Evolutionary conservation across 1,284 basidiomycete species (phyloP).

Genomic region (Rhodotorula sp.): DNA sequence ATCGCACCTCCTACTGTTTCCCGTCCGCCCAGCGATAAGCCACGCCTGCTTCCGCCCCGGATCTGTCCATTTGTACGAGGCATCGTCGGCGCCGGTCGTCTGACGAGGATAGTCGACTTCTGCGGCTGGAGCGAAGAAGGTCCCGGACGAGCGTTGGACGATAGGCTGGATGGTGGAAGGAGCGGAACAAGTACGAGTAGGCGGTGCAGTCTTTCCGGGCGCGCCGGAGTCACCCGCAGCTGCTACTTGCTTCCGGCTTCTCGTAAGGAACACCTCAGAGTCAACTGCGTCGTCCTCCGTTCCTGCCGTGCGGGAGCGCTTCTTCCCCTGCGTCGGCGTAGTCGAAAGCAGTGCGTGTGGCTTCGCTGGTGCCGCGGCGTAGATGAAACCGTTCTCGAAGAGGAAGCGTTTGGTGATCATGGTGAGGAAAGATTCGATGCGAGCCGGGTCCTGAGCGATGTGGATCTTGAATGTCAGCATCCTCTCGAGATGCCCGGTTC

Average conservation of each 20-base stretch:
- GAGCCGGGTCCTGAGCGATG: constrained; percentile 56
- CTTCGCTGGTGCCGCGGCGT: background rate
- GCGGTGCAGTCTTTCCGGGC: constrained; percentile 17
- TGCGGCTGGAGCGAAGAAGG: too few relatives aligned
- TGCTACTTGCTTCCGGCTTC: background rate
- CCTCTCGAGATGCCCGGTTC: rapidly evolving
- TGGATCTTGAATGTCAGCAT: background rate
- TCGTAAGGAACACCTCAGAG: background rate
- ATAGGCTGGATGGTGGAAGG: too few relatives aligned
- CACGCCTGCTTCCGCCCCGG: constrained; percentile 56
- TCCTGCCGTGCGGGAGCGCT: background rate
- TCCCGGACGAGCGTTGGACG: too few relatives aligned
- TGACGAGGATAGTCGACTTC: background rate
- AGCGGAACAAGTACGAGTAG: too few relatives aligned
- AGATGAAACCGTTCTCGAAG: constrained; percentile 61
- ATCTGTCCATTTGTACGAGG: constrained; percentile 58
- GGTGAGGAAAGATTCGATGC: constrained; percentile 60
- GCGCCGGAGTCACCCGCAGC: background rate
- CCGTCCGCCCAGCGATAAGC: constrained; percentile 43
- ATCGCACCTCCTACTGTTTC: constrained; percentile 34
- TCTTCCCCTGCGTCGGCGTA: background rate
- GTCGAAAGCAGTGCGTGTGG: background rate
- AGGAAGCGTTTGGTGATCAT: constrained; percentile 66
- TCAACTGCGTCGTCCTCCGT: background rate
- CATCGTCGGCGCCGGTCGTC: background rate